Evolutionary conservation across 345 rosid genomes (phyloP).

Genomic region (Salix arbutifolia): DNA sequence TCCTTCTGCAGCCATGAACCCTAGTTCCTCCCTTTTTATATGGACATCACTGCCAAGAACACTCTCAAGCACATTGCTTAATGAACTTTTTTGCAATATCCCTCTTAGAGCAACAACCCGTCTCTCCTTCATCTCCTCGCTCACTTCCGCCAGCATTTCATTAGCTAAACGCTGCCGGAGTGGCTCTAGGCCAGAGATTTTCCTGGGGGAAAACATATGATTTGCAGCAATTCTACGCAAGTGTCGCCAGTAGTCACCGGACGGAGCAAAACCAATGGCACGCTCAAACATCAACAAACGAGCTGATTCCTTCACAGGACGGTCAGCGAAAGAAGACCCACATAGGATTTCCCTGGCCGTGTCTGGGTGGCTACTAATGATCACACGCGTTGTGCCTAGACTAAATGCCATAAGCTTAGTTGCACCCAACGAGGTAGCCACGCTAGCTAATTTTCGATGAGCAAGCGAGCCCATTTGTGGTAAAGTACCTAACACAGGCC

Average conservation of each 20-base stretch:
- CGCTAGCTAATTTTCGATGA: slow-evolving; percentile 51
- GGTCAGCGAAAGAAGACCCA: slow-evolving; percentile 47
- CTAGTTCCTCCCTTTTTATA: slow-evolving; percentile 23
- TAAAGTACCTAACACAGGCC: slow-evolving; percentile 48
- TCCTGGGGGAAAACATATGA: slow-evolving; percentile 55
- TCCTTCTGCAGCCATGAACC: slow-evolving; percentile 51
- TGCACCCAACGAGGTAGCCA: slow-evolving; percentile 41
- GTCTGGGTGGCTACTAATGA: slow-evolving; percentile 57
- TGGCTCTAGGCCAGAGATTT: slow-evolving; percentile 33
- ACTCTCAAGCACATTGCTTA: slow-evolving; percentile 45
- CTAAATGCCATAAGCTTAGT: slow-evolving; percentile 56
- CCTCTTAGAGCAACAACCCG: slow-evolving; percentile 37
- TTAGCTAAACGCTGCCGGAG: slow-evolving; percentile 32
- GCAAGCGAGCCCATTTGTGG: slow-evolving; percentile 57
- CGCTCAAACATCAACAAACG: slow-evolving; percentile 57
- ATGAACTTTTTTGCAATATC: slow-evolving; percentile 43
- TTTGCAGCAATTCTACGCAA: slow-evolving; percentile 46
- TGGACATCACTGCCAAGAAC: slow-evolving; percentile 37
- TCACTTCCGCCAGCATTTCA: slow-evolving; percentile 32
- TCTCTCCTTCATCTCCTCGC: slow-evolving; percentile 20
- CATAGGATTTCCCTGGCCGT: slow-evolving; percentile 58
- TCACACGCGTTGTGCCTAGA: slow-evolving; percentile 42
- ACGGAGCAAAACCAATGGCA: slow-evolving; percentile 68
- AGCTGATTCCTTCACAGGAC: slow-evolving; percentile 59
- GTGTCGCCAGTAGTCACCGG: slow-evolving; percentile 52